Percentiles rank a stretch among this genome's conserved stretches.
Evolutionary conservation across 1,284 basidiomycete genomes (phyloP).

Genomic region (Sutorius eximius): DNA sequence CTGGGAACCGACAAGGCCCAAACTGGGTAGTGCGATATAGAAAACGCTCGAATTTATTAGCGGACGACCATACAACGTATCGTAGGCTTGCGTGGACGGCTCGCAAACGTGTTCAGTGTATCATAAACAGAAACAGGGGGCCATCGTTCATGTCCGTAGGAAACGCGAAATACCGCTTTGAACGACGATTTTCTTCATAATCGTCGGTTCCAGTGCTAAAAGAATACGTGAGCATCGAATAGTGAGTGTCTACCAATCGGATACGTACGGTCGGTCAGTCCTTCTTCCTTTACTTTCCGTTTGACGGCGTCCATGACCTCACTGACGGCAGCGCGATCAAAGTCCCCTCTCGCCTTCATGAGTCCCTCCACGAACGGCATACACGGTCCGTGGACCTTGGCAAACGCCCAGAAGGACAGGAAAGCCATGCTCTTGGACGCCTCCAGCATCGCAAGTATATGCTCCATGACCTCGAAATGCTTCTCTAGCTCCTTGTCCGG

Average conservation of each 20-base stretch:
- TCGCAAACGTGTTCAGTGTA: not conserved
- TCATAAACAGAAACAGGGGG: conserved; percentile 3
- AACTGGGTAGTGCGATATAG: conserved; percentile 38
- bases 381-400: conserved; percentile 94
- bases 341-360: conserved; percentile 87
- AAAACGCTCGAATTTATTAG: conserved; percentile 4
- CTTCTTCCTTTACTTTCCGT: conserved; percentile 89
- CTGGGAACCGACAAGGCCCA: conserved; percentile 38
- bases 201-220: conserved; percentile 72
- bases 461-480: conserved; percentile 86
- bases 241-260: not conserved
- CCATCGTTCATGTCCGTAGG: conserved; percentile 38
- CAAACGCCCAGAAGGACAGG: conserved; percentile 94
- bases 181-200: conserved; percentile 83
- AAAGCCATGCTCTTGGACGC: conserved; percentile 93
- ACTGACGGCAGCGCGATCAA: conserved; percentile 83
- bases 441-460: conserved; percentile 82
- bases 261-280: conserved; percentile 77
- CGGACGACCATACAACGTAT: not conserved
- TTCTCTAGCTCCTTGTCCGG: conserved; percentile 77
- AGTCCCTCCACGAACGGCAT: conserved; percentile 88
- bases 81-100: too few relatives aligned
- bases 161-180: conserved; percentile 75
- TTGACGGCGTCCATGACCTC: conserved; percentile 95
- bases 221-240: conserved; percentile 9